Percentiles rank a stretch among this genome's conserved stretches.
Evolutionary conservation across 768 basidiomycete species (phyloP).

Genomic region (Glaciozyma martinii): DNA sequence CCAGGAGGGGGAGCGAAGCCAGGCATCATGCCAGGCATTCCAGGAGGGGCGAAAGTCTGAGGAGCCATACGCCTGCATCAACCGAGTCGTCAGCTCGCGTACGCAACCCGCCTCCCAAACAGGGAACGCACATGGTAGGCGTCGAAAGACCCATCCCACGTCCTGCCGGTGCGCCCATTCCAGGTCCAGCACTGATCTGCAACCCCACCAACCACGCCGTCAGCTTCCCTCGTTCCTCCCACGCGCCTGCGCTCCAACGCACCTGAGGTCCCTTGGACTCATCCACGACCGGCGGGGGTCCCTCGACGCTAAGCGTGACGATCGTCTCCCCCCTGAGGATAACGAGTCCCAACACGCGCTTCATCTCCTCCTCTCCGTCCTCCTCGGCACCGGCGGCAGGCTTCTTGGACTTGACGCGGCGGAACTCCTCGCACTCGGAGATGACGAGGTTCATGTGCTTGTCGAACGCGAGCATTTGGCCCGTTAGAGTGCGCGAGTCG

Average conservation of each 20-base stretch:
- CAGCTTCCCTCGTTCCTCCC: background rate
- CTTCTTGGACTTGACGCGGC: slow-evolving; percentile 84
- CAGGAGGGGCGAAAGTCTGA: slow-evolving; percentile 52
- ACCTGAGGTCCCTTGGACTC: slow-evolving; percentile 20
- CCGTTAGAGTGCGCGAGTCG: slow-evolving; percentile 65
- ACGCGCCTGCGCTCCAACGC: background rate
- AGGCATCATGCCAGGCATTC: slow-evolving; percentile 44
- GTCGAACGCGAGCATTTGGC: slow-evolving; percentile 99
- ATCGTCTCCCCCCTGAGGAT: slow-evolving; percentile 94
- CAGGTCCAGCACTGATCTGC: slow-evolving; percentile 78
- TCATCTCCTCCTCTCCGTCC: slow-evolving; percentile 66
- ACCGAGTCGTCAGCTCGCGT: slow-evolving; percentile 41
- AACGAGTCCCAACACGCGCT: slow-evolving; percentile 89
- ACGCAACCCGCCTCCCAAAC: no score
- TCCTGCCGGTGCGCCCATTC: slow-evolving; percentile 90
- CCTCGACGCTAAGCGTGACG: slow-evolving; percentile 71
- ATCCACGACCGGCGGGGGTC: slow-evolving; percentile 23
- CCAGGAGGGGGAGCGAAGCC: slow-evolving; percentile 5
- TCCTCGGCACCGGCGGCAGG: slow-evolving; percentile 49
- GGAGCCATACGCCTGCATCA: slow-evolving; percentile 34
- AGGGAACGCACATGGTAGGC: slow-evolving; percentile 36
- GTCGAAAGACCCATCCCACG: slow-evolving; percentile 71
- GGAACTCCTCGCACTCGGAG: slow-evolving; percentile 96
- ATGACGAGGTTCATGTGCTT: slow-evolving; percentile 99
- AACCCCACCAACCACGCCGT: background rate